Evolutionary conservation across 805 yeast genomes (phyloP), one percentile per base, ranked within the genome.

Genomic region (Kregervanrija delftensis): DNA sequence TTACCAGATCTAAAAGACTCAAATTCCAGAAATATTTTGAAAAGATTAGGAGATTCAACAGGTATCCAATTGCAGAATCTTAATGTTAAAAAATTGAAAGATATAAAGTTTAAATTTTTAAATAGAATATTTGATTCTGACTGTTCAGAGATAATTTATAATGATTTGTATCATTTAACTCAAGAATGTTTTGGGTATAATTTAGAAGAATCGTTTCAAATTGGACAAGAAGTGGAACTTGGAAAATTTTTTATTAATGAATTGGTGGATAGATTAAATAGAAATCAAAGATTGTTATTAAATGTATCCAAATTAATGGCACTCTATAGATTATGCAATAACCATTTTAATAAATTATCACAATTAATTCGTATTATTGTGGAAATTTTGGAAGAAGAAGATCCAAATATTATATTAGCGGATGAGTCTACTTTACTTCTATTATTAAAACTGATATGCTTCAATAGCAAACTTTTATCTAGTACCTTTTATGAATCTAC

Each of bases 1-100:
- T 60, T 86, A 34, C 86, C 83, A 2, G 73, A 75, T 1, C 51
- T 75, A 31, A 70, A 72, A 45, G 72, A 67, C 41, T 49, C 61
- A 5, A 73, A 73, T 40, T 53, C 57, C 8, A 57, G 52, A 39
- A 63, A 59, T 42, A 64, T 64, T 12, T 37, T 62, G 36, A 57
- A 52, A 41, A 52, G 65, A 33, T 50, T 63, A 16, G 53, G 56
- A 0, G 55, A 52, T 39, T 51, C 63, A 2, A 62, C 66, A 0
- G 49, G 52, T 8, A 46, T 58, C 8, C 35, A 14, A 15, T 40
- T 58, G 8, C 46, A 38, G 16, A 47, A 45, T 16, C 44, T 40
- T 12, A 54, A 54, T 14, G 30, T 43, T 8, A 41, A 43, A 1
- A 9, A 15, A 9, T 17, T 43, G 8, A 50, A 47, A 32, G 50